Evolutionary conservation across 1,284 basidiomycete genomes (phyloP).

Genomic region (Marasmius tenuissimus): DNA sequence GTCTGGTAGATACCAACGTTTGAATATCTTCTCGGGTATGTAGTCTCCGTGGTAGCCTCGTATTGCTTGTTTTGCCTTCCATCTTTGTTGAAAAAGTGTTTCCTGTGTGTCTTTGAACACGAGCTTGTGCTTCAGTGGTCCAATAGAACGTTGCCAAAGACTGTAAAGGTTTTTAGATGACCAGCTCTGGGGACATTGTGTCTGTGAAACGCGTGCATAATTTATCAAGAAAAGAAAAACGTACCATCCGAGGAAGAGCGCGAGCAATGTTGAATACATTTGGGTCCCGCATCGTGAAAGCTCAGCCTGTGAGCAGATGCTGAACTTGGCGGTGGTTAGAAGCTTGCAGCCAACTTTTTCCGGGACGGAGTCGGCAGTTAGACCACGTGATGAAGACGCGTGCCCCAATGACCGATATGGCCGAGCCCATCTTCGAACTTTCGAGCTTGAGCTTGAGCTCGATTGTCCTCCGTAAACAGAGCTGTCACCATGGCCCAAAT

Average conservation of each 20-base stretch:
- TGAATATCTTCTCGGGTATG: conserved; percentile 92
- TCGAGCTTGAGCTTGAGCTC: not conserved
- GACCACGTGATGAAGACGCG: not conserved
- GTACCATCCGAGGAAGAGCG: conserved; percentile 50
- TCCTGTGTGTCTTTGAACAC: conserved; percentile 56
- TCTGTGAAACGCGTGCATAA: conserved; percentile 3
- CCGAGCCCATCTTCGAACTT: not conserved
- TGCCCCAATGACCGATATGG: not conserved
- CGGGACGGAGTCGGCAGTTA: too few species aligned
- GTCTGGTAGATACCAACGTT: conserved; percentile 91
- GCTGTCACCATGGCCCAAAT: not conserved
- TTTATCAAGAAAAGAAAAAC: conserved; percentile 10
- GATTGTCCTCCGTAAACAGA: not conserved
- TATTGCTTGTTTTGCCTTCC: conserved; percentile 86
- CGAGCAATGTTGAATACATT: conserved; percentile 41
- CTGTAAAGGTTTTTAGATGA: conserved; percentile 76
- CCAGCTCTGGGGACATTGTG: conserved; percentile 71
- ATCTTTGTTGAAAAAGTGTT: conserved; percentile 92
- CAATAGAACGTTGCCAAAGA: conserved; percentile 65
- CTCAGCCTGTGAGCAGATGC: not conserved
- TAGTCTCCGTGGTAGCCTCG: conserved; percentile 97
- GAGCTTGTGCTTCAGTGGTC: conserved; percentile 46
- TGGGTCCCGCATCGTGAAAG: conserved; percentile 40
- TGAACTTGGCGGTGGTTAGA: too few species aligned
- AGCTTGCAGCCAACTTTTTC: too few species aligned